A percentile compares a stretch with the other conserved stretches of the same genome.
These are phyloP conservation scores for Allodekkera sacchari DNA, from an alignment of 805 yeast genomes.

Conservation along the genomic window DNA sequence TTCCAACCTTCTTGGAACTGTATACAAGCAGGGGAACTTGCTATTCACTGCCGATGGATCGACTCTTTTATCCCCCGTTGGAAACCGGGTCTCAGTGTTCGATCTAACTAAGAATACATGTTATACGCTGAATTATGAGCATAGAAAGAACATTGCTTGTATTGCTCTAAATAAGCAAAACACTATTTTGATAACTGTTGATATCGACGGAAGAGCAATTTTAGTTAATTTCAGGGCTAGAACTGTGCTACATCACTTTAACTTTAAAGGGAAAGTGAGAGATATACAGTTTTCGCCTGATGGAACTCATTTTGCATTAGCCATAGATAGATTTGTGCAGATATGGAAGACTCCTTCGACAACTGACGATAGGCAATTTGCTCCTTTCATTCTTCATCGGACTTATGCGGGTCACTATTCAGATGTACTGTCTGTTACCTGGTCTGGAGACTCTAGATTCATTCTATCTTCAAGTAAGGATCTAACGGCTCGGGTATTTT, in stretches of 20 bases:
- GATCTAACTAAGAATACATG: conserved; percentile 79
- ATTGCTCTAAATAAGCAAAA: conserved; percentile 80
- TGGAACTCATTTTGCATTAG: conserved; percentile 81
- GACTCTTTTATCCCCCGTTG: conserved; percentile 81
- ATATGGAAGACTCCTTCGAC: conserved; percentile 87
- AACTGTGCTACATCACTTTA: conserved; percentile 87
- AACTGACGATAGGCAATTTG: conserved; percentile 83
- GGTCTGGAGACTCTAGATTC: conserved; percentile 90
- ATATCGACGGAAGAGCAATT: conserved; percentile 88
- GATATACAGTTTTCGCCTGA: conserved; percentile 83
- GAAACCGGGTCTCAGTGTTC: conserved; percentile 84
- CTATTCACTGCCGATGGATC: conserved; percentile 83
- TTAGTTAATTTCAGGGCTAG: conserved; percentile 77
- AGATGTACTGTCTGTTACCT: conserved; percentile 67
- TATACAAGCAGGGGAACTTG: conserved; percentile 87
- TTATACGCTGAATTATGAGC: conserved; percentile 87
- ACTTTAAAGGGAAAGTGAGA: conserved; percentile 70
- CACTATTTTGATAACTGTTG: conserved; percentile 73
- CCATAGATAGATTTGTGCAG: conserved; percentile 74
- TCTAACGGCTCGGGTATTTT: conserved; percentile 78
- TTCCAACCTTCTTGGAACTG: conserved; percentile 88
- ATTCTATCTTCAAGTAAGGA: conserved; percentile 83
- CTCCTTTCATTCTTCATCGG: conserved; percentile 88
- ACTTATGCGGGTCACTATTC: conserved; percentile 89
- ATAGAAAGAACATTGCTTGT: conserved; percentile 71